phyloP scores from a whole-genome alignment of 1,284 basidiomycete genomes.

The Flammula alnicola region DNA sequence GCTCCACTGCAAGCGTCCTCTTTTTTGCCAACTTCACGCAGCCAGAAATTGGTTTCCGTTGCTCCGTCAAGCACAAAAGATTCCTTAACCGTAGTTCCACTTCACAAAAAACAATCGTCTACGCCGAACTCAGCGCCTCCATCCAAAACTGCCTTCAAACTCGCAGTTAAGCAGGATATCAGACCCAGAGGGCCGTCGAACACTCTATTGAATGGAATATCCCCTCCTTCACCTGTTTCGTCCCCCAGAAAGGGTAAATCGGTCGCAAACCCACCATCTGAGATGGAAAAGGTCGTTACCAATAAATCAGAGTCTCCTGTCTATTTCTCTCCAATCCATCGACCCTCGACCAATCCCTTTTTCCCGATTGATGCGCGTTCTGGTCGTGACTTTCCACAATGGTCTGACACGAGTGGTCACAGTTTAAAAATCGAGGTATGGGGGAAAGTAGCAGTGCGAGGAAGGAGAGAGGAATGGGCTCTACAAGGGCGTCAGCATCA shows the following conservation, averaged over 20 bases:
- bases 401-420: slow-evolving; percentile 52
- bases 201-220: neutral
- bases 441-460: slow-evolving; percentile 44
- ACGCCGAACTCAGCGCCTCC: slow-evolving; percentile 22
- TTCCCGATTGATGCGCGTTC: slow-evolving; percentile 61
- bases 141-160: slow-evolving; percentile 14
- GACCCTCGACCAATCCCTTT: slow-evolving; percentile 77
- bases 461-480: slow-evolving; percentile 5
- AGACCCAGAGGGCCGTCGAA: slow-evolving; percentile 18
- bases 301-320: slow-evolving; percentile 42
- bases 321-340: slow-evolving; percentile 73
- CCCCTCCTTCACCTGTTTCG: slow-evolving; percentile 1
- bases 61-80: slow-evolving; percentile 47
- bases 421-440: slow-evolving; percentile 61
- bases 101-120: slow-evolving; percentile 1
- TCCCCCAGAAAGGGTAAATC: slow-evolving; percentile 7
- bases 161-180: slow-evolving; percentile 7
- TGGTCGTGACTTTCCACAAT: slow-evolving; percentile 46
- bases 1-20: slow-evolving; percentile 20
- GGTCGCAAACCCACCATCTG: neutral
- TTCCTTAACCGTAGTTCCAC: neutral
- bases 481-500: slow-evolving; percentile 41
- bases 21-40: slow-evolving; percentile 5
- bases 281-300: neutral
- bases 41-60: neutral